Base-by-base conservation (phyloP, 306 rosid genomes). In the Vigna mungo region DNA sequence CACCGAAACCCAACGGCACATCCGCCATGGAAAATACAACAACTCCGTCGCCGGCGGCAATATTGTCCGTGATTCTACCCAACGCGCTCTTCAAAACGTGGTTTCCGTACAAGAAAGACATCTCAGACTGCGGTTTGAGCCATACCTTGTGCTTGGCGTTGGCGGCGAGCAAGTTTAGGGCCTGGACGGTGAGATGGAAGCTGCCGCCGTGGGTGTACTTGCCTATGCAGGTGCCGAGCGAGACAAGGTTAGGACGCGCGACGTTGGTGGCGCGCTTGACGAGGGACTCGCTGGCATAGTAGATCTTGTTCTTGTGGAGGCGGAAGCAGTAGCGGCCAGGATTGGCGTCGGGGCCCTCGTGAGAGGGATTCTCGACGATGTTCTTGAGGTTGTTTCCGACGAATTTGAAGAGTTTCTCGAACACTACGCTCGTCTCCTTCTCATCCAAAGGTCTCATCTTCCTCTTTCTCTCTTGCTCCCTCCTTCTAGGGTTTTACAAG, bases 301-400 rank as follows among this genome's bases (percentile, higher is more conserved):
- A 92, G 74, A 95, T 84, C 80, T 72, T 88, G 91, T 85, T 92
- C 90, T 90, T 92, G 84, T 92, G 72, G 71, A 92, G 92, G 41
- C 97, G 99, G 83, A 90, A 90, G 84, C 99, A 95, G 83, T 92
- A 92, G 58, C 97, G 89, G 0, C 98, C 93, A 9, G 96, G 89
- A 27, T 76, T 80, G 0, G 85, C 36, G 34, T 86, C 96, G 0
- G 98, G 92, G 32, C 98, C 97, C 81, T 95, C 98, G 71, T 90
- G 93, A 4, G 97, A 89, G 9, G 97, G 97, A 11, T 92, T 90
- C 54, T 95, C 97, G 0, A 95, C 88, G 9, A 92, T 88, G 84
- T 87, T 95, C 87, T 90, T 92, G 17, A 95, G 92, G 34, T 95
- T 92, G 90, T 92, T 95, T 4, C 96, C 94, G 0, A 90, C 90